Evolutionary conservation across 2,329 filamentous ascomycete species (phyloP).

Genomic region (Calonectria naviculata): DNA sequence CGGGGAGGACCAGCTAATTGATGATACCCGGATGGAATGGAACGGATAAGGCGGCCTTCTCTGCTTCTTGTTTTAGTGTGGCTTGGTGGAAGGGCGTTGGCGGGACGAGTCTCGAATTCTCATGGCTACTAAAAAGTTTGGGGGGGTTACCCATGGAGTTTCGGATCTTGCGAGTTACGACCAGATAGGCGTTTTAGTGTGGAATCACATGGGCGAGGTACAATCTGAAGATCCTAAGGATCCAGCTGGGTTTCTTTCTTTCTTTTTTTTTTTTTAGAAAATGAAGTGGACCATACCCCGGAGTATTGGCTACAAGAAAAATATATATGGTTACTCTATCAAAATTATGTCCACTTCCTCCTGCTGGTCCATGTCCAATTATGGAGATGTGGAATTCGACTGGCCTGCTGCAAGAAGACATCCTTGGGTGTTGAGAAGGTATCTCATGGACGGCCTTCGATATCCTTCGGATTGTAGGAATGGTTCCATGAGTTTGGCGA

Average conservation of each 20-base stretch:
- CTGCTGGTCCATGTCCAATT: not conserved
- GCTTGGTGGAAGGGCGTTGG: conserved; percentile 15
- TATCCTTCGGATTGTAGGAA: too few relatives aligned
- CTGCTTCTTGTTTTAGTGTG: conserved; percentile 4
- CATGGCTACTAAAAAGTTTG: conserved; percentile 15
- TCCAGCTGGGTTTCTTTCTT: not conserved
- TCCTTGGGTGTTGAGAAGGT: not conserved
- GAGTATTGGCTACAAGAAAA: conserved; percentile 4
- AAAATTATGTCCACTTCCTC: not conserved
- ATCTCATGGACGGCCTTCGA: too few relatives aligned
- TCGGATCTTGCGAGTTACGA: not conserved
- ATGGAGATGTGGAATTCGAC: not conserved
- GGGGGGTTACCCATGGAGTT: not conserved
- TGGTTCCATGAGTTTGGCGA: too few relatives aligned
- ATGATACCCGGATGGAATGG: conserved; percentile 22
- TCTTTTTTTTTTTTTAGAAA: not conserved
- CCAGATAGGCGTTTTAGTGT: not conserved
- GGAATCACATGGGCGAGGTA: not conserved
- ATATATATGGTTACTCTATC: not conserved
- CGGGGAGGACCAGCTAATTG: conserved; percentile 15
- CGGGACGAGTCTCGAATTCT: conserved; percentile 8
- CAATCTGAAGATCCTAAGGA: not conserved
- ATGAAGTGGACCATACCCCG: not conserved
- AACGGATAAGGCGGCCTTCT: conserved; percentile 6
- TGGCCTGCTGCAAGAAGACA: not conserved